A percentile compares a stretch with the other conserved stretches of the same genome.
Conservation (phyloP, 441 rosid species). For the Erodium texanum region DNA sequence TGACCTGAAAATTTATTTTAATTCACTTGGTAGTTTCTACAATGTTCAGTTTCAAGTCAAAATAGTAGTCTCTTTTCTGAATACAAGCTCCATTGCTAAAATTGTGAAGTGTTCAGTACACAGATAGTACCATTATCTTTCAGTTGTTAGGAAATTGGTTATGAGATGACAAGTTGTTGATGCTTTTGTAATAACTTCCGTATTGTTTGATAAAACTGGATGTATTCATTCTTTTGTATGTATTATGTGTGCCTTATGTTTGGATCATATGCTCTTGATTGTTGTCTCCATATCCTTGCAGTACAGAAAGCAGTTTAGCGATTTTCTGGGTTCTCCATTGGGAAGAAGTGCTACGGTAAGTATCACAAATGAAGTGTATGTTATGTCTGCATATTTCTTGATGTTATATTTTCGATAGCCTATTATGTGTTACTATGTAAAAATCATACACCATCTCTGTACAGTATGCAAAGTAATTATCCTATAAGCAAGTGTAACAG, state of each 20-base stretch:
- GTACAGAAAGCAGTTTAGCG: constrained; percentile 77
- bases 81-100: neutral
- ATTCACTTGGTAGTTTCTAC: neutral
- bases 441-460: neutral
- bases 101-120: neutral
- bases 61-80: neutral
- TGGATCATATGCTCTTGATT: neutral
- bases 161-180: neutral
- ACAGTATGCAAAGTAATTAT: neutral
- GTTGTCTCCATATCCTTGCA: constrained; percentile 28
- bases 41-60: neutral
- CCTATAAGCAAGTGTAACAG: neutral
- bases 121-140: neutral
- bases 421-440: neutral
- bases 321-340: constrained; percentile 56
- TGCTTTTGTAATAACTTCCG: neutral
- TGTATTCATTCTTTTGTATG: neutral
- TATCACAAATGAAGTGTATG: constrained; percentile 13
- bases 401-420: neutral
- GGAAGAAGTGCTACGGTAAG: constrained; percentile 79
- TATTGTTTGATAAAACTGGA: neutral
- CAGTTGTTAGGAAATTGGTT: neutral
- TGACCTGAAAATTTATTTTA: neutral
- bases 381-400: neutral
- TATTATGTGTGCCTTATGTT: constrained; percentile 5